phyloP scores from a whole-genome alignment of 208 protist species.

The Leishmania braziliensis region DNA sequence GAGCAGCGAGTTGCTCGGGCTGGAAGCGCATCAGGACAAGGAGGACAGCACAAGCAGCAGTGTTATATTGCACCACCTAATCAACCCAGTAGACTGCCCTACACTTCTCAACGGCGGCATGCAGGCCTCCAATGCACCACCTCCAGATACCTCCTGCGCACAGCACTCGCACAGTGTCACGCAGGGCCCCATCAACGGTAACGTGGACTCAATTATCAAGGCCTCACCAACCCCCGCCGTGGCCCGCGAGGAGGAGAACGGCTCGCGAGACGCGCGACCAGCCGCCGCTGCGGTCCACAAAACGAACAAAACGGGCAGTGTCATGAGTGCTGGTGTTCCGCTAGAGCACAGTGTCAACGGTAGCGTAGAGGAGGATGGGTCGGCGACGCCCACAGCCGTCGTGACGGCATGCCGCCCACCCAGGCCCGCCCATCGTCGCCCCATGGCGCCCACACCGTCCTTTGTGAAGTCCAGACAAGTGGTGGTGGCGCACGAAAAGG shows the following conservation, averaged over 20 bases:
- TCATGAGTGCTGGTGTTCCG: neutral
- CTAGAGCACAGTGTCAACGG: slow-evolving; percentile 4
- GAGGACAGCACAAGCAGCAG: slow-evolving; percentile 4
- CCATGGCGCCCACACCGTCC: slow-evolving; percentile 16
- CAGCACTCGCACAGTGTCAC: neutral
- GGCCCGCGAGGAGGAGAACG: neutral
- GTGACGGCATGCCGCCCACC: slow-evolving; percentile 23
- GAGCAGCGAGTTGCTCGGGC: neutral
- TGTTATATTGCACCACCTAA: neutral
- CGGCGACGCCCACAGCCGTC: slow-evolving; percentile 7
- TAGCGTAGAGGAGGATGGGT: slow-evolving; percentile 16
- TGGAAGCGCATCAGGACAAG: neutral
- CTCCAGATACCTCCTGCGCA: neutral
- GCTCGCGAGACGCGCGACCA: neutral
- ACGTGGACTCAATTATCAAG: neutral
- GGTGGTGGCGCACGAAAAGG: neutral
- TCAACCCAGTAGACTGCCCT: neutral
- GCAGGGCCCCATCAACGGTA: neutral
- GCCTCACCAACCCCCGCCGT: too few relatives aligned
- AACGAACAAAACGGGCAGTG: neutral
- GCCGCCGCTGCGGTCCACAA: neutral
- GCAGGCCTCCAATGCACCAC: neutral
- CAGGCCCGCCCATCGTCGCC: neutral
- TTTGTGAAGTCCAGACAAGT: neutral
- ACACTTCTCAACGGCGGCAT: neutral